Evolutionary conservation across 1,284 basidiomycete genomes (phyloP), one percentile per base, ranked within the genome.

Genomic region (Malassezia globosa): DNA sequence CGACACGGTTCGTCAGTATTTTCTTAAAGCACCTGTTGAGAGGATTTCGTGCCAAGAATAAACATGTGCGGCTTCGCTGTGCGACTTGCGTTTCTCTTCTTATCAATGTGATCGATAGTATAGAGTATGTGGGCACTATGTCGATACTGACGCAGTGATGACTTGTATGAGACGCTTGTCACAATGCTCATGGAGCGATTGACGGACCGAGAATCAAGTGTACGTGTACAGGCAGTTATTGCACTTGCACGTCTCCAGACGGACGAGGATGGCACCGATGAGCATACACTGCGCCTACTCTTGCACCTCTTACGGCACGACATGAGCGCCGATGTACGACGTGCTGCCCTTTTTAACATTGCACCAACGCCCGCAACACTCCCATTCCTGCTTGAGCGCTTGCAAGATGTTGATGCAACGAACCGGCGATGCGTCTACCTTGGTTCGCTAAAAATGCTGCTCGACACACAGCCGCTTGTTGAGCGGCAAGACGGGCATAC

Each of bases 21-120:
- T 74, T 94, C 3, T 75, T 94, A 46, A 79, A 79, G 41, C 86
- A 85, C 74, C 77, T 94, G 21, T 75, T 90, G 44, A 79, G 80
- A 52, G 89, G 89, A 0, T 89, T 89, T 72, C 72, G 78, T 10
- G 85, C 89, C 3, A 95, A 92, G 73, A 84, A 90, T 76, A 95
- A 92, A 76, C 79, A 80, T 46, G 82, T 86, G 21, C 79, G 89
- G 10, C 87, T 83, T 63, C 80, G 89, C 16, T 83, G 82, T 52
- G 79, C 86, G 0, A 82, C 85, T 50, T 81, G 87, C 75, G 82
- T 69, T n/a, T 63, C 66, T 6, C 53, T 71, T 8, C 60, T 69
- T 26, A 57, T 71, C 38, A 61, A 56, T 34, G 49, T 42, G 6
- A 42, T 61, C 13, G 60, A 60, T 23, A 38, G 52, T 18, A 21